These are phyloP conservation scores for Pleurotus ostreatus DNA, from an alignment of 768 basidiomycete species.

Conservation along the genomic window DNA sequence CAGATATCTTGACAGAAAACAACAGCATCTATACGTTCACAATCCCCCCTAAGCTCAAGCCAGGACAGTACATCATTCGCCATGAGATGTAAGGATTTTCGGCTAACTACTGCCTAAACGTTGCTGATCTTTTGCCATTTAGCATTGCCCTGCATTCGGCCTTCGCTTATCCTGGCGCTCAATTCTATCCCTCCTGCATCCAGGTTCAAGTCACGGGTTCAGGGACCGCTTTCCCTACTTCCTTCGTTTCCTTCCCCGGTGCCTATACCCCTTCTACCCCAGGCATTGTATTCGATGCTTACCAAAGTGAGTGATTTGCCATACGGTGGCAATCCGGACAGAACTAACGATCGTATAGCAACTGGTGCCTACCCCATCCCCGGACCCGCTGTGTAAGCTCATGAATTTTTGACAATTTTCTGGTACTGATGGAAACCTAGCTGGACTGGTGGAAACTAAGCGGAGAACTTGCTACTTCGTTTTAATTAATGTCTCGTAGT, in stretches of 20 bases:
- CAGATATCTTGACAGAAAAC: conserved; percentile 31
- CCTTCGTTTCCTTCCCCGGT: conserved; percentile 47
- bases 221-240: conserved; percentile 37
- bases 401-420: no score
- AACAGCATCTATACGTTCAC: conserved; percentile 42
- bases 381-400: conserved; percentile 6
- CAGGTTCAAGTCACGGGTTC: conserved; percentile 43
- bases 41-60: conserved; percentile 38
- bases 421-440: conserved; percentile 3
- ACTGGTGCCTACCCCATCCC: conserved; percentile 6
- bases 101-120: background rate
- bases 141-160: conserved; percentile 39
- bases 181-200: conserved; percentile 43
- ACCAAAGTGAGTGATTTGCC: background rate
- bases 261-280: conserved; percentile 25
- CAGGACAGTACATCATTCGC: conserved; percentile 46
- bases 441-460: background rate
- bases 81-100: conserved; percentile 36
- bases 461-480: no score
- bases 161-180: conserved; percentile 36
- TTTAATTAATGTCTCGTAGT: no score
- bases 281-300: conserved; percentile 6
- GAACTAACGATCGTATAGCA: background rate
- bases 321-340: no score
- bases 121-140: background rate